Conservation (phyloP, 2,329 filamentous ascomycete genomes). For the Cercospora zeina region DNA sequence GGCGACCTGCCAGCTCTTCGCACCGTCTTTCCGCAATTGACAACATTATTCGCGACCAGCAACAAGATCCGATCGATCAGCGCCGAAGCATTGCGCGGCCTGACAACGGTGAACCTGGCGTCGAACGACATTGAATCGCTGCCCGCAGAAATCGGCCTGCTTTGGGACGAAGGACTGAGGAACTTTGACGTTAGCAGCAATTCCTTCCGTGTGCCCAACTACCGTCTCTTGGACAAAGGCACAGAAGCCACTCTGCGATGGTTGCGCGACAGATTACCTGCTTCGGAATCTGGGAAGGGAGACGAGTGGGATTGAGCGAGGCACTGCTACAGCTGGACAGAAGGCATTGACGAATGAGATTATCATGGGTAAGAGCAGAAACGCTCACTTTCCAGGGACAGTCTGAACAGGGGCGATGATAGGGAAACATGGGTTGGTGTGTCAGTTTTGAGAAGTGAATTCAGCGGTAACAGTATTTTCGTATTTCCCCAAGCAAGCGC, state of each 20-base stretch:
- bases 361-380: neutral
- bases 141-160: constrained; percentile 75
- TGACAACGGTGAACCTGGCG: constrained; percentile 74
- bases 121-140: constrained; percentile 85
- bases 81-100: constrained; percentile 70
- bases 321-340: too few species aligned
- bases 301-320: constrained; percentile 1
- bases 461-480: constrained; percentile 1
- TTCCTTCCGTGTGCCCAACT: constrained; percentile 81
- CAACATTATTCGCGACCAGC: constrained; percentile 71
- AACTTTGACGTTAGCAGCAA: constrained; percentile 80
- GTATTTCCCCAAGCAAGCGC: neutral
- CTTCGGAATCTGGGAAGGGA: neutral
- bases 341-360: neutral
- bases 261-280: constrained; percentile 60
- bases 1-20: constrained; percentile 66
- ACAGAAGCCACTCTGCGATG: constrained; percentile 82
- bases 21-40: constrained; percentile 67
- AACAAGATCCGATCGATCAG: constrained; percentile 71
- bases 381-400: too few species aligned
- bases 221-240: constrained; percentile 79
- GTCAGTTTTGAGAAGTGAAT: neutral
- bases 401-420: neutral
- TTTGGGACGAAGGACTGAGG: constrained; percentile 65
- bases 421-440: neutral